A percentile compares a stretch with the other conserved stretches of the same genome.
These are phyloP conservation scores for Microbotryomycetes sp. DNA, from an alignment of 1,284 basidiomycete species.

Conservation along the genomic window DNA sequence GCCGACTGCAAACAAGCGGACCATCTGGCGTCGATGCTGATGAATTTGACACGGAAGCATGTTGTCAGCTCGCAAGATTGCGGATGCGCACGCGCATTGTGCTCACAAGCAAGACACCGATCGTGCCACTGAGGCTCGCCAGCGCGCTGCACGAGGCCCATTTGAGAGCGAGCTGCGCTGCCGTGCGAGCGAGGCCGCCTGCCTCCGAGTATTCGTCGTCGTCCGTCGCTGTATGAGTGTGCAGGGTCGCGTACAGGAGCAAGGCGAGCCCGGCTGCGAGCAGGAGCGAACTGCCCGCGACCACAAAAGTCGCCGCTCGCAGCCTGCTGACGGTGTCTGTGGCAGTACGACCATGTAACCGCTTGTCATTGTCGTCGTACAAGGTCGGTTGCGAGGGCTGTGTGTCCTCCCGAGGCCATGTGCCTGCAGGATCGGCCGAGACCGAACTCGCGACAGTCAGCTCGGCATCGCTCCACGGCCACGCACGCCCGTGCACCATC, in stretches of 20 bases:
- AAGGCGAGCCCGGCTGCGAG: conserved; percentile 9
- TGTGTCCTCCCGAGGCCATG: too few species aligned
- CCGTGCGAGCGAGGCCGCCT: conserved; percentile 12
- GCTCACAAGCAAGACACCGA: conserved; percentile 18
- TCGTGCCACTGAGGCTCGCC: conserved; percentile 4
- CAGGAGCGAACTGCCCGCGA: conserved; percentile 3
- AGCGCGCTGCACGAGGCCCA: conserved; percentile 11
- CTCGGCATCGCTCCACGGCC: too few species aligned
- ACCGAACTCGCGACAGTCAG: too few species aligned
- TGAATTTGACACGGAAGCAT: not conserved
- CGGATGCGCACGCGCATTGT: not conserved
- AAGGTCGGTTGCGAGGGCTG: too few species aligned
- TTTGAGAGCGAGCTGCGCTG: not conserved
- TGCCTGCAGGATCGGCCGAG: too few species aligned
- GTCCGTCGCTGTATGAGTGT: not conserved
- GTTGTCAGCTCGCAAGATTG: not conserved
- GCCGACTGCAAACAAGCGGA: conserved; percentile 21
- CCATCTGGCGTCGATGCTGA: not conserved
- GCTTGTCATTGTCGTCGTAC: too few species aligned
- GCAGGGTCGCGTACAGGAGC: not conserved
- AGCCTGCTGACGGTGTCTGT: not conserved
- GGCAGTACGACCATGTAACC: not conserved
- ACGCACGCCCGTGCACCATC: too few species aligned
- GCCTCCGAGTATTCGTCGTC: conserved; percentile 12
- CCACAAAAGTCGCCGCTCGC: conserved; percentile 3